Conservation (phyloP, 1,284 basidiomycete genomes). For the Pisolithus thermaeus region DNA sequence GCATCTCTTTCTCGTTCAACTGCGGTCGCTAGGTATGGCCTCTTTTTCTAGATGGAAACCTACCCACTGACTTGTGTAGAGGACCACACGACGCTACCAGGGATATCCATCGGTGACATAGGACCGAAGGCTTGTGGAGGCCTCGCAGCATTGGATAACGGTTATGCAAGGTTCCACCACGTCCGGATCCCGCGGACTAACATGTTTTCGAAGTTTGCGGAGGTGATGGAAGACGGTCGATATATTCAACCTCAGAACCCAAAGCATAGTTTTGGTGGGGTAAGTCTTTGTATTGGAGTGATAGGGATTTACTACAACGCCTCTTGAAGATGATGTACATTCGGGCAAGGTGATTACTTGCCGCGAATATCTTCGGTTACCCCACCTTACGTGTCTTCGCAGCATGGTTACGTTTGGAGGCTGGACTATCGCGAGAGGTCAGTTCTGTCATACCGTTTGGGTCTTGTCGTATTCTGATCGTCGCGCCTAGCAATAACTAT, state of each 20-base stretch:
- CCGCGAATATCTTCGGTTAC: not conserved
- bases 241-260: conserved; percentile 69
- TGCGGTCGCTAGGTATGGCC: conserved; percentile 51
- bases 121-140: conserved; percentile 35
- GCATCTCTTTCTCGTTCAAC: conserved; percentile 71
- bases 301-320: not conserved
- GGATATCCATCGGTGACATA: conserved; percentile 71
- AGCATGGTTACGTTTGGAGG: conserved; percentile 60
- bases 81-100: conserved; percentile 55
- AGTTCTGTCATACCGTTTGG: not conserved
- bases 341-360: conserved; percentile 43
- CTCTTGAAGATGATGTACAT: conserved; percentile 63
- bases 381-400: conserved; percentile 1
- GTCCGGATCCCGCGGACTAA: conserved; percentile 69
- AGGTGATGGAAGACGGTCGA: conserved; percentile 60
- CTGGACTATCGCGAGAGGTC: conserved; percentile 58
- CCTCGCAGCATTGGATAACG: conserved; percentile 59
- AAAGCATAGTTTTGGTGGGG: conserved; percentile 75
- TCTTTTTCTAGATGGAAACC: not conserved
- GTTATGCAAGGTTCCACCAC: conserved; percentile 64
- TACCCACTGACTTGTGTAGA: conserved; percentile 31
- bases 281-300: conserved; percentile 31
- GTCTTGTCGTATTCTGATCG: not conserved
- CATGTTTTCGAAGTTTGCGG: conserved; percentile 74
- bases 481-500: conserved; percentile 39